A percentile compares a stretch with the other conserved stretches of the same genome.
Conservation (phyloP, 192 early-diverging fungal genomes). For the Paraglomus brasilianum region DNA sequence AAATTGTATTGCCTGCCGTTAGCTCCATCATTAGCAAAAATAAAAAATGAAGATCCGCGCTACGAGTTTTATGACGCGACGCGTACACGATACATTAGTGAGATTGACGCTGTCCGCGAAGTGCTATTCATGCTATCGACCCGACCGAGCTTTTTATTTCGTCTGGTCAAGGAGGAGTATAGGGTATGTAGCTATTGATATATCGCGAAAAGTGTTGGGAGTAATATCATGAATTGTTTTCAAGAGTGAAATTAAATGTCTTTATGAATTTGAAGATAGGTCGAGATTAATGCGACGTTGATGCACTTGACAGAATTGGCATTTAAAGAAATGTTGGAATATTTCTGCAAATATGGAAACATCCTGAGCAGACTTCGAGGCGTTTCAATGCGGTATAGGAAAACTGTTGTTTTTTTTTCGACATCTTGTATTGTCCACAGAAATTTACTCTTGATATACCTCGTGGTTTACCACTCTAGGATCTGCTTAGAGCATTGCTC, state of each 20-base stretch:
- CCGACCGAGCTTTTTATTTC: conserved; percentile 33
- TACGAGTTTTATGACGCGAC: conserved; percentile 25
- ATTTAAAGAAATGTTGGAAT: conserved; percentile 29
- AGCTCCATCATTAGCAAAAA: conserved; percentile 21
- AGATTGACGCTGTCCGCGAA: conserved; percentile 41
- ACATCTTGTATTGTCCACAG: background rate
- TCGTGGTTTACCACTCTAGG: background rate
- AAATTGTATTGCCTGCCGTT: no score
- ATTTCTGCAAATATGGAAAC: conserved; percentile 37
- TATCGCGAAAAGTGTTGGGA: background rate
- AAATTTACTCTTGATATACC: no score
- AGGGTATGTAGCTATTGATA: background rate
- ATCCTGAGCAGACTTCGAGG: conserved; percentile 25
- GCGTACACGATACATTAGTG: conserved; percentile 28
- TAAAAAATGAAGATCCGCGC: conserved; percentile 13
- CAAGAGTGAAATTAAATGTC: background rate
- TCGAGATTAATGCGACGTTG: conserved; percentile 26
- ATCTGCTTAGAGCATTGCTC: conserved; percentile 12
- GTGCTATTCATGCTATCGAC: conserved; percentile 41
- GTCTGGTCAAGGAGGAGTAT: background rate
- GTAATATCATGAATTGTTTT: background rate
- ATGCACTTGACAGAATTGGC: conserved; percentile 34
- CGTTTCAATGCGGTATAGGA: conserved; percentile 5
- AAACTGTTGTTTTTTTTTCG: conserved; percentile 5
- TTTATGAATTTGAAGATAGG: conserved; percentile 19